A percentile compares a stretch with the other conserved stretches of the same genome.
Conservation (phyloP, 352 stramenopile species). For the Blastocystis sp. region DNA sequence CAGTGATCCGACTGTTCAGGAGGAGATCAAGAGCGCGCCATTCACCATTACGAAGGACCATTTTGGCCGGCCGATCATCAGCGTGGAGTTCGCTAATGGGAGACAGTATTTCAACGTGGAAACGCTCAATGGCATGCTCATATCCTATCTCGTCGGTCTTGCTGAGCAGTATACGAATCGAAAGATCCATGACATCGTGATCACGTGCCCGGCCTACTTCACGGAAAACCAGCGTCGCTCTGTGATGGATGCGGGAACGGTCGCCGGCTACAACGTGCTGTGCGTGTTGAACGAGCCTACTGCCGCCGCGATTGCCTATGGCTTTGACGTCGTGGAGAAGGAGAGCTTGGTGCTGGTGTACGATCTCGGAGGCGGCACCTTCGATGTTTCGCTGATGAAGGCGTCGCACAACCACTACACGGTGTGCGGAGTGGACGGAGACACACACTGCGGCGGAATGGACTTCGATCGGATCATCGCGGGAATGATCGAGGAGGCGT, state of each 20-base stretch:
- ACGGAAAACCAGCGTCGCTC: conserved; percentile 50
- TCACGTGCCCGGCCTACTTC: conserved; percentile 68
- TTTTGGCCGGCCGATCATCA: conserved; percentile 13
- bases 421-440: conserved; percentile 76
- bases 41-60: background rate
- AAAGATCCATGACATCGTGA: conserved; percentile 39
- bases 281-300: conserved; percentile 62
- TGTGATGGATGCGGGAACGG: conserved; percentile 32
- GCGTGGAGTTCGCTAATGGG: conserved; percentile 1
- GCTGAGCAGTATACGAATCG: background rate
- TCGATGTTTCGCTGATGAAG: conserved; percentile 75
- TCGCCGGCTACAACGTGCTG: conserved; percentile 61
- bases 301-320: conserved; percentile 67
- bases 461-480: conserved; percentile 89
- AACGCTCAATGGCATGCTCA: conserved; percentile 36
- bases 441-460: conserved; percentile 85
- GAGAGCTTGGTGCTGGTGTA: conserved; percentile 72
- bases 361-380: conserved; percentile 78
- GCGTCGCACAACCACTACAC: conserved; percentile 86
- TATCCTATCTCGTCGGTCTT: conserved; percentile 41
- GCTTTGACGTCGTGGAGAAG: background rate
- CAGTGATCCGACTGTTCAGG: conserved; percentile 1
- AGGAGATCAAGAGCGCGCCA: background rate
- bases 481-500: conserved; percentile 97
- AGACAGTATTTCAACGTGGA: conserved; percentile 19